Evolutionary conservation across 169 alveolate species (phyloP).

Genomic region (Cryptosporidium sp.): DNA sequence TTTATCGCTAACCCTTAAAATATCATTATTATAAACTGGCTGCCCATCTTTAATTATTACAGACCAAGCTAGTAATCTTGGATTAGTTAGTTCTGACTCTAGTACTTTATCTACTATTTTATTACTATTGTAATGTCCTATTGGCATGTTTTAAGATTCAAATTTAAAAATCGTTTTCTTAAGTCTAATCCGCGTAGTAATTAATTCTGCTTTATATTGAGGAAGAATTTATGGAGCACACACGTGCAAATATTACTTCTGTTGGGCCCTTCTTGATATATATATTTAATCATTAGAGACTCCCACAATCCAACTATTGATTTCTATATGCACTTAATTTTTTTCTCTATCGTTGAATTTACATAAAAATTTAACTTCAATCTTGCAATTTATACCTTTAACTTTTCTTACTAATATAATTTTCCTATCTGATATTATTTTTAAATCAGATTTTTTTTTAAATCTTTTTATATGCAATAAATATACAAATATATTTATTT

Average conservation of each 20-base stretch:
- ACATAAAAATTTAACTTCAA: too few species aligned
- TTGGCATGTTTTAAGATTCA: not conserved
- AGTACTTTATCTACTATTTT: not conserved
- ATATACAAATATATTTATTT: not conserved
- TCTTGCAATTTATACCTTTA: not conserved
- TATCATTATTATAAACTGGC: constrained; percentile 21
- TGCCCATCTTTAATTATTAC: constrained; percentile 43
- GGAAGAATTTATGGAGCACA: not conserved
- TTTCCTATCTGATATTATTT: not conserved
- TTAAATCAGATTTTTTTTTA: not conserved
- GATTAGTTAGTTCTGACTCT: constrained; percentile 47
- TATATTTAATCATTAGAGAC: not conserved
- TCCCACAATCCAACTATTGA: not conserved
- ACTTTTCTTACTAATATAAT: too few species aligned
- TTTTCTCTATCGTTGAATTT: not conserved
- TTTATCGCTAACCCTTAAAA: not conserved
- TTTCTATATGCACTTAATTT: not conserved
- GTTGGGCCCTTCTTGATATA: not conserved
- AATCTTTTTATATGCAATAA: not conserved
- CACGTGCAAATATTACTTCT: not conserved
- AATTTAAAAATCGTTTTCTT: not conserved
- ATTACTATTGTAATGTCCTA: not conserved
- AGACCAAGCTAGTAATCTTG: constrained; percentile 62
- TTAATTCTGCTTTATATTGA: too few species aligned
- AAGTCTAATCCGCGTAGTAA: too few species aligned